phyloP scores from a whole-genome alignment of 1,284 basidiomycete genomes.

The Phenoliferia sp. region DNA sequence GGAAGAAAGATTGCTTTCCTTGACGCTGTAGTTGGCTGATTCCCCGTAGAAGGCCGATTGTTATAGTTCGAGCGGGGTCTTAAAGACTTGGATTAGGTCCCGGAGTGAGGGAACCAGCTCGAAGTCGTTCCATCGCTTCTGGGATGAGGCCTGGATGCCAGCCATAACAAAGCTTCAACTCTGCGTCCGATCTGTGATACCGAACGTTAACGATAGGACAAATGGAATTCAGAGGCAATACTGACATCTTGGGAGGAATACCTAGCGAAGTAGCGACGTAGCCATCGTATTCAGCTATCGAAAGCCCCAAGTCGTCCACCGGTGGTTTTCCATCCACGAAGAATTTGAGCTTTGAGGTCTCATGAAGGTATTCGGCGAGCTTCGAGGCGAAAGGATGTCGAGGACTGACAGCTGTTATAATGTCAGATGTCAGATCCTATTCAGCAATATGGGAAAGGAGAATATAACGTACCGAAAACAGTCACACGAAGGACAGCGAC shows the following conservation, averaged over 20 bases:
- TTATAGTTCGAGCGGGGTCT: not conserved
- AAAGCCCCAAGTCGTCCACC: not conserved
- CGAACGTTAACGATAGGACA: not conserved
- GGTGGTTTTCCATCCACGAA: not conserved
- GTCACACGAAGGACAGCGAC: not conserved
- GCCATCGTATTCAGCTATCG: not conserved
- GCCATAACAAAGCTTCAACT: not conserved
- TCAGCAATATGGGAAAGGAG: not conserved
- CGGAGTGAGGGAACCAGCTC: not conserved
- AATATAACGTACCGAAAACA: not conserved
- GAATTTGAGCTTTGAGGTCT: not conserved
- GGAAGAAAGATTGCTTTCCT: too few relatives aligned
- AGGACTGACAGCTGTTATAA: not conserved
- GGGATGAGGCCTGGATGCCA: not conserved
- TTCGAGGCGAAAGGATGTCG: not conserved
- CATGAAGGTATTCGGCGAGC: not conserved
- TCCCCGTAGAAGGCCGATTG: not conserved
- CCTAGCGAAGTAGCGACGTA: not conserved
- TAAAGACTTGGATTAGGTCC: not conserved
- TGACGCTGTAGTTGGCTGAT: not conserved
- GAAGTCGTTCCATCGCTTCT: not conserved
- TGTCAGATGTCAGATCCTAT: not conserved
- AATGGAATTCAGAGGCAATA: not conserved
- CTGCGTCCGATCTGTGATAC: not conserved
- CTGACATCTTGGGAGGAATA: not conserved